phyloP scores from a whole-genome alignment of 2,329 filamentous ascomycete species.

The Sphaceloma murrayae region DNA sequence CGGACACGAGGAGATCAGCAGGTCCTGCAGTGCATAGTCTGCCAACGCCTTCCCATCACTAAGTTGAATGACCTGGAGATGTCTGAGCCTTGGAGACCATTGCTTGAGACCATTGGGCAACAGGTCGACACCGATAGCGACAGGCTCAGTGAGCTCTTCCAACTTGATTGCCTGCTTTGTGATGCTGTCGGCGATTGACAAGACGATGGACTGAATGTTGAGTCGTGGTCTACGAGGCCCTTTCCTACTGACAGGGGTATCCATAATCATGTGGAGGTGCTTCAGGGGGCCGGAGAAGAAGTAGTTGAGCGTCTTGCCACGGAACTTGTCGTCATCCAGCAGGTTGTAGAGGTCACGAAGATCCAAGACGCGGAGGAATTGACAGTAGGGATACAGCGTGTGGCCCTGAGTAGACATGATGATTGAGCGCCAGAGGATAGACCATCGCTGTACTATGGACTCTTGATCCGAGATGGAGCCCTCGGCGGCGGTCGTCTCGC shows the following conservation, averaged over 20 bases:
- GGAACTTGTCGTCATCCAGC: constrained; percentile 50
- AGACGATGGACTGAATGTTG: constrained; percentile 35
- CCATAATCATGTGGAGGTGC: constrained; percentile 32
- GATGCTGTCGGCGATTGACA: constrained; percentile 40
- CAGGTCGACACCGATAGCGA: constrained; percentile 36
- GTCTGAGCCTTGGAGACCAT: constrained; percentile 52
- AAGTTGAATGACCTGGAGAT: constrained; percentile 50
- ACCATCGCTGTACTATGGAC: constrained; percentile 47
- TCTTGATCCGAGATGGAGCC: constrained; percentile 35
- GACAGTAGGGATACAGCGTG: constrained; percentile 59
- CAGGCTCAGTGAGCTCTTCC: constrained; percentile 37
- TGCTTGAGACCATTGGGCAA: constrained; percentile 42
- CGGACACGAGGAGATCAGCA: constrained; percentile 50
- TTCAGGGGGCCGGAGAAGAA: constrained; percentile 45
- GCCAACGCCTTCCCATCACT: constrained; percentile 53
- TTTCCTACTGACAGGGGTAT: constrained; percentile 23
- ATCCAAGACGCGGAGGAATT: constrained; percentile 56
- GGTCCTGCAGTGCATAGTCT: constrained; percentile 42
- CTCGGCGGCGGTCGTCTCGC: constrained; percentile 24
- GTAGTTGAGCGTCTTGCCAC: constrained; percentile 47
- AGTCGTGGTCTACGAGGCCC: constrained; percentile 28
- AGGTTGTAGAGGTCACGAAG: constrained; percentile 52
- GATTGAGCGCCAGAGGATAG: constrained; percentile 58
- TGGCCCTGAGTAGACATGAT: constrained; percentile 53
- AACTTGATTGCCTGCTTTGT: constrained; percentile 39